Percentiles rank a stretch among this genome's conserved stretches.
phyloP scores from a whole-genome alignment of 192 early-diverging fungal species.

The Backusella parvicylindrica region DNA sequence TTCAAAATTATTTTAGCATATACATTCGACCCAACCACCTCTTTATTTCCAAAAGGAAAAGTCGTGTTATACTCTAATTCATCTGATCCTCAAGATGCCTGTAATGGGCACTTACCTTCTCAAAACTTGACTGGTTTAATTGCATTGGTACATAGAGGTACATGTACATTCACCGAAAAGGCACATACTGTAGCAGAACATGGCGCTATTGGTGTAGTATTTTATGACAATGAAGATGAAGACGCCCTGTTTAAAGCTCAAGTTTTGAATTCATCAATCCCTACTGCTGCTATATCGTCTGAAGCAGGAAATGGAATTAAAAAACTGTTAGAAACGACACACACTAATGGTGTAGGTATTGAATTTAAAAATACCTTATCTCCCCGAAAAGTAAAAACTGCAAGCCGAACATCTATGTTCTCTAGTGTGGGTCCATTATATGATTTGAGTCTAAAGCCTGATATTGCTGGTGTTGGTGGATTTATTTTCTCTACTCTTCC shows the following conservation, averaged over 20 bases:
- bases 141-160: constrained; percentile 64
- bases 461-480: constrained; percentile 50
- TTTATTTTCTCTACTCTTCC: constrained; percentile 54
- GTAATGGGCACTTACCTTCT: constrained; percentile 36
- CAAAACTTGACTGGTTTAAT: constrained; percentile 44
- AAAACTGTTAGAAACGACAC: constrained; percentile 26
- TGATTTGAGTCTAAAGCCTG: constrained; percentile 57
- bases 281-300: constrained; percentile 50
- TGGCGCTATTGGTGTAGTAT: constrained; percentile 60
- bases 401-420: constrained; percentile 65
- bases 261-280: constrained; percentile 42
- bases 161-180: constrained; percentile 67
- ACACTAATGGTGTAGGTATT: constrained; percentile 32
- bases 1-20: constrained; percentile 8
- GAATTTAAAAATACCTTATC: constrained; percentile 45
- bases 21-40: constrained; percentile 13
- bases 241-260: constrained; percentile 12
- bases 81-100: constrained; percentile 43
- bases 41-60: constrained; percentile 33
- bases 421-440: constrained; percentile 72
- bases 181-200: constrained; percentile 45
- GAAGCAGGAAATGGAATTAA: constrained; percentile 50
- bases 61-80: constrained; percentile 43
- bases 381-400: constrained; percentile 42
- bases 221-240: constrained; percentile 52